Evolutionary conservation across 2,329 filamentous ascomycete species (phyloP), one percentile per base, ranked within the genome.

Genomic region (Colletotrichum sp.): DNA sequence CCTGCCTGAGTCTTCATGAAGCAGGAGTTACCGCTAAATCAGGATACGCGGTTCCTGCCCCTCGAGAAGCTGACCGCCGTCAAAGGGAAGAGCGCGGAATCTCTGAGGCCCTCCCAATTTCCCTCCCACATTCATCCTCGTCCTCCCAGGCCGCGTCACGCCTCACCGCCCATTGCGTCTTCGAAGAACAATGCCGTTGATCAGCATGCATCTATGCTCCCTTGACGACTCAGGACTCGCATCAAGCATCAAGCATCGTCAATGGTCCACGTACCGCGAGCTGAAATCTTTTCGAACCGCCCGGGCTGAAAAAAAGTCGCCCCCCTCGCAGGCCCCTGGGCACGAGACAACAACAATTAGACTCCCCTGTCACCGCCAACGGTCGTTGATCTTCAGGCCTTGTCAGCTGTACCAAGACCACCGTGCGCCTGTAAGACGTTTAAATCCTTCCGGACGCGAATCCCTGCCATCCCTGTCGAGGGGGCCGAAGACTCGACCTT

Each of bases 371-470:
- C 66, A 57, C 52, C 39, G 36, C 60, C n/a, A 12, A 15, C 36
- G 57, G 55, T 32, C 10, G 34, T 70, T 70, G 68, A 63, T 63
- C 57, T 34, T 44, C 34, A 26, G 55, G 8, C 34, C 67, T 60
- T 62, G 34, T 62, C n/a, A 30, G n/a, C 34, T 60, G 21, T 24
- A 55, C 39, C 24, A 30, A 49, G 26, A 21, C 28, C 32, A 57
- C 70, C 55, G 64, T 59, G 62, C 62, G 63, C 44, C 24, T 52
- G 76, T 77, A 64, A 69, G 69, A 72, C 52, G 55, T 66, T 32
- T 72, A 76, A 72, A 62, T 52, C 64, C 64, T 69, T 44, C 73
- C 67, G 62, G 63, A 34, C n/a, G 34, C 30, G 24, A 5, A 65
- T 62, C 60, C 66, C 36, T 66, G 60, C 36, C 26, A 8, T 36